Evolutionary conservation across 192 early-diverging fungal genomes (phyloP).

Genomic region (Paraglomus brasilianum): DNA sequence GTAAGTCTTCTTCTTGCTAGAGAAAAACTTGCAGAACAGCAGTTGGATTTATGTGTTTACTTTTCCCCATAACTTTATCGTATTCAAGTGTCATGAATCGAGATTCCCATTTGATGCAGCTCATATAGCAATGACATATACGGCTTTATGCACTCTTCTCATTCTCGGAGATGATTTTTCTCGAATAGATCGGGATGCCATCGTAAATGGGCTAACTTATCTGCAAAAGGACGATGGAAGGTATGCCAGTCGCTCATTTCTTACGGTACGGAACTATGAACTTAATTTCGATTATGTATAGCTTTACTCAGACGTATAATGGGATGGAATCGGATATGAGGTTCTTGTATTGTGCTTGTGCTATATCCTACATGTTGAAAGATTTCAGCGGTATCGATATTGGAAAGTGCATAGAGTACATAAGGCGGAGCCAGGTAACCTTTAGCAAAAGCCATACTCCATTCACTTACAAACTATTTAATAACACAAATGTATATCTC

Average conservation of each 20-base stretch:
- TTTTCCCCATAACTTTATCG: no score
- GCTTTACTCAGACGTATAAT: conserved; percentile 67
- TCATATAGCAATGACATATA: conserved; percentile 85
- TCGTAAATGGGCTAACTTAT: conserved; percentile 54
- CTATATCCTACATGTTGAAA: conserved; percentile 74
- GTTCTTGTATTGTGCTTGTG: conserved; percentile 89
- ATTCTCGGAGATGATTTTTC: conserved; percentile 88
- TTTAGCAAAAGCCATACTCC: conserved; percentile 31
- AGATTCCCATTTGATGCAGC: conserved; percentile 46
- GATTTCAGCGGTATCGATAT: conserved; percentile 89
- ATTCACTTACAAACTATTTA: conserved; percentile 17
- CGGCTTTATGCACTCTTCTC: conserved; percentile 74
- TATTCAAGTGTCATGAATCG: not conserved
- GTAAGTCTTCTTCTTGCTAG: conserved; percentile 42
- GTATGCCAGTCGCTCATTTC: conserved; percentile 38
- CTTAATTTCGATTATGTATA: conserved; percentile 30
- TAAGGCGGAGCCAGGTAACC: conserved; percentile 56
- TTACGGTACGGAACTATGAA: not conserved
- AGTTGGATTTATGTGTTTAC: no score
- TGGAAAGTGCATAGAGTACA: conserved; percentile 55
- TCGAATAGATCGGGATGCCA: conserved; percentile 73
- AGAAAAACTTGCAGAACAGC: not conserved
- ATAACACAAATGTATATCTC: not conserved
- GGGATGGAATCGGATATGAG: conserved; percentile 84
- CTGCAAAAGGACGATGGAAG: conserved; percentile 79